Conservation (phyloP, 495 filamentous ascomycete genomes). For the Melanomma pulvis-pyrius region DNA sequence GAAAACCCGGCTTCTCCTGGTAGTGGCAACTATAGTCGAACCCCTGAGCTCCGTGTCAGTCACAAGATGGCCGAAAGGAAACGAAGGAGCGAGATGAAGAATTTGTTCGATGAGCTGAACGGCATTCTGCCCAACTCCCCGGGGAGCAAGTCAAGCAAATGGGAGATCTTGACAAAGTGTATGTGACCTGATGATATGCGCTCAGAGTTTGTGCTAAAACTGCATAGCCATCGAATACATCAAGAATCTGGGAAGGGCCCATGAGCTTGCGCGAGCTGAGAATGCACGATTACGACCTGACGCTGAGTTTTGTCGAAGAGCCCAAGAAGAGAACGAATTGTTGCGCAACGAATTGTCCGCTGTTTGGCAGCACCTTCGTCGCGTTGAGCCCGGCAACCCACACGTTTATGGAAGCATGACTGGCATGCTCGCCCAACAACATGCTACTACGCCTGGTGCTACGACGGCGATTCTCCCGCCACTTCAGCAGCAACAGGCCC, state of each 20-base stretch:
- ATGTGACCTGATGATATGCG: constrained; percentile 27
- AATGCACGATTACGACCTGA: constrained; percentile 32
- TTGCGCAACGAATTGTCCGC: constrained; percentile 33
- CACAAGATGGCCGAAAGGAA: constrained; percentile 97
- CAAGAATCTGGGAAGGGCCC: constrained; percentile 23
- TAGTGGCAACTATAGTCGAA: constrained; percentile 73
- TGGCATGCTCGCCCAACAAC: constrained; percentile 31
- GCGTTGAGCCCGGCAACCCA: constrained; percentile 34
- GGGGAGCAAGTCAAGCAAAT: constrained; percentile 95
- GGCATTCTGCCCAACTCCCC: constrained; percentile 80
- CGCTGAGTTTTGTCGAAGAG: constrained; percentile 30
- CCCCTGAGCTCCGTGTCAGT: constrained; percentile 89
- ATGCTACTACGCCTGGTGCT: constrained; percentile 15
- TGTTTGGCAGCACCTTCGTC: constrained; percentile 38
- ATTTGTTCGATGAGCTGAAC: constrained; percentile 86
- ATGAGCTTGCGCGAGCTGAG: constrained; percentile 28
- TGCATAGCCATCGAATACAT: constrained; percentile 40
- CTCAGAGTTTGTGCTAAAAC: constrained; percentile 11
- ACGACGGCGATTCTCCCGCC: constrained; percentile 28
- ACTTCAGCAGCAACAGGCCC: constrained; percentile 23
- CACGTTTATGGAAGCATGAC: constrained; percentile 39
- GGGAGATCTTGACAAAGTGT: constrained; percentile 98
- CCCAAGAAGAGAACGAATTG: constrained; percentile 36
- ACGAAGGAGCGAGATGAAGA: constrained; percentile 96
- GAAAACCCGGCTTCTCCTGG: constrained; percentile 35